Conservation (phyloP, 2,329 filamentous ascomycete genomes). For the Cercospora brassicicola region DNA sequence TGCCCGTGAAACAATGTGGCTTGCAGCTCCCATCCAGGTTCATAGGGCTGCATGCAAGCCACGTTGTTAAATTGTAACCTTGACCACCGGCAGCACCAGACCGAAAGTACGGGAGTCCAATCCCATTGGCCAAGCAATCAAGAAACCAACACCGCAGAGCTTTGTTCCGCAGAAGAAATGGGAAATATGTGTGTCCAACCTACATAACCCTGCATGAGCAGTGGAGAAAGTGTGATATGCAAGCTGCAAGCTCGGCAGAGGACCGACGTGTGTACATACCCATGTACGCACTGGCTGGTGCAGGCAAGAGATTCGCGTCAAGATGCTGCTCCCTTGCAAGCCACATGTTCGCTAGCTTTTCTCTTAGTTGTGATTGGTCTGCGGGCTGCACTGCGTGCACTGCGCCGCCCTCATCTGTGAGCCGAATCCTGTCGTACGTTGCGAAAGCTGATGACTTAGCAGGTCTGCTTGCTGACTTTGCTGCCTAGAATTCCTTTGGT, state of each 20-base stretch:
- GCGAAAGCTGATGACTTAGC: not conserved
- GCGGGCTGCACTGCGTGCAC: not conserved
- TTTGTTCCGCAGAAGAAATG: not conserved
- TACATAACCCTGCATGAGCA: not conserved
- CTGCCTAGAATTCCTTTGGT: not conserved
- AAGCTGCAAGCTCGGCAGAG: not conserved
- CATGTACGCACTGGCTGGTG: not conserved
- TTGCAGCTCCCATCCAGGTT: not conserved
- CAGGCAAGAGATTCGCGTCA: not conserved
- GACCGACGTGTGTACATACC: not conserved
- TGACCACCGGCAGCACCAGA: not conserved
- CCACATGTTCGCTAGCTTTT: not conserved
- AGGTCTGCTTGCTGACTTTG: slow-evolving; percentile 4
- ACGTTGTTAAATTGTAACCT: not conserved
- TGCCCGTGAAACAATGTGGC: not conserved
- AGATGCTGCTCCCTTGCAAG: not conserved
- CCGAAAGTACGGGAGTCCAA: not conserved
- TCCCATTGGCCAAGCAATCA: not conserved
- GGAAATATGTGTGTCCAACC: not conserved
- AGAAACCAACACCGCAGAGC: not conserved
- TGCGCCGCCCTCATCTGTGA: not conserved
- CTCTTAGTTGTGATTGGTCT: not conserved
- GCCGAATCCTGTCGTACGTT: not conserved
- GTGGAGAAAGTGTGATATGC: not conserved
- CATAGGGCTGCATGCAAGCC: slow-evolving; percentile 3